Conservation (phyloP, 164 flowering plant genomes). For the Tinospora cordifolia region DNA sequence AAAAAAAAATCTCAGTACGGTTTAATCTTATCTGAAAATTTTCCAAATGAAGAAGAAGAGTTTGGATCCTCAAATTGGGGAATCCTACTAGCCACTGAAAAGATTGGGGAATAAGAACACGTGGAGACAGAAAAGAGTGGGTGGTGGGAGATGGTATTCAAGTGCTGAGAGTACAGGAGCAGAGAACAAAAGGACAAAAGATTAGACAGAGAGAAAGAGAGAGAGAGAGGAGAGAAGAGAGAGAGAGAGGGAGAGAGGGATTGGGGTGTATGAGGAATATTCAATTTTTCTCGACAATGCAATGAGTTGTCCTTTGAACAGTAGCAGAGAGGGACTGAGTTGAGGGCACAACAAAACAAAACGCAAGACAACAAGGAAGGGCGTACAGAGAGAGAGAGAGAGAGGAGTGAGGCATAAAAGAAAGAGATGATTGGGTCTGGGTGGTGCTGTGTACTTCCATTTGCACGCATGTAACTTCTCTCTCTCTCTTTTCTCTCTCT, state of each 20-base stretch:
- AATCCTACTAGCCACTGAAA: no score
- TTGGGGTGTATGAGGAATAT: neutral
- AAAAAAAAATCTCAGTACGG: no score
- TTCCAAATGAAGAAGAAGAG: no score
- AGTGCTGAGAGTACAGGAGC: neutral
- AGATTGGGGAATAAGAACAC: no score
- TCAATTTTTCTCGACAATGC: neutral
- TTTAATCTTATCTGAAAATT: no score
- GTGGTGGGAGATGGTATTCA: neutral
- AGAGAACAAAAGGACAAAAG: neutral
- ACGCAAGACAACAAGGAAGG: neutral
- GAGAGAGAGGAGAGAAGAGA: neutral
- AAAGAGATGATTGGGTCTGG: constrained; percentile 38
- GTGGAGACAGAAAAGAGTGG: neutral
- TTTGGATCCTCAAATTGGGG: no score
- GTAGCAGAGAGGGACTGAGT: neutral
- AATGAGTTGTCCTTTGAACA: neutral
- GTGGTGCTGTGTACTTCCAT: constrained; percentile 27
- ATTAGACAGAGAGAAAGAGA: neutral
- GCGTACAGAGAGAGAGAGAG: constrained; percentile 18
- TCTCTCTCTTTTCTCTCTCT: constrained; percentile 2
- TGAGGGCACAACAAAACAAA: neutral
- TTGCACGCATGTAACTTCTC: constrained; percentile 21
- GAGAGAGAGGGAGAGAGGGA: neutral
- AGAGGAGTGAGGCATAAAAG: constrained; percentile 39